phyloP scores from a whole-genome alignment of 129 eudicot species.

The Escallonia herrerae region DNA sequence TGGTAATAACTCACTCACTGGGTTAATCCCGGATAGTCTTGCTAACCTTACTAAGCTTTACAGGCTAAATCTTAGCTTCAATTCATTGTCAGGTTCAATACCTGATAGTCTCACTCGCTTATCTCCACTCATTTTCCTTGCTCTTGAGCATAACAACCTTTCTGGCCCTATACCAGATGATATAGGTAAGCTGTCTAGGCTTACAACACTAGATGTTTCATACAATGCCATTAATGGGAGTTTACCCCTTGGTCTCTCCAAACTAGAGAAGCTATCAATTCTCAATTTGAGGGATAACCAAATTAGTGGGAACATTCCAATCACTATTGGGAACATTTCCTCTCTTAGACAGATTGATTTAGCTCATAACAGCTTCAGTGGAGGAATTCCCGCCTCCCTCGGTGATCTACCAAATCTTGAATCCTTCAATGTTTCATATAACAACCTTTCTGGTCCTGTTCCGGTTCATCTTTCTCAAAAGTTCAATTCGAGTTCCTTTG shows the following conservation, averaged over 20 bases:
- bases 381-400: constrained; percentile 58
- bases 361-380: constrained; percentile 51
- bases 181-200: constrained; percentile 41
- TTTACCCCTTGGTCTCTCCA: constrained; percentile 46
- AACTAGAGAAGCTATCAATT: constrained; percentile 25
- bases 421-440: constrained; percentile 71
- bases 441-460: constrained; percentile 66
- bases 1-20: constrained; percentile 62
- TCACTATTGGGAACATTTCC: constrained; percentile 25
- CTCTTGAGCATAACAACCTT: constrained; percentile 52
- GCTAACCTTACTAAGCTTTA: constrained; percentile 53
- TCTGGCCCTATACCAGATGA: constrained; percentile 63
- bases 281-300: constrained; percentile 36
- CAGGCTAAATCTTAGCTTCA: constrained; percentile 63
- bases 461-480: constrained; percentile 46
- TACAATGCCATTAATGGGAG: constrained; percentile 53
- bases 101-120: constrained; percentile 48
- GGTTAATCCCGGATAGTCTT: constrained; percentile 51
- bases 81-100: constrained; percentile 53
- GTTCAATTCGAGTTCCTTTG: constrained; percentile 58
- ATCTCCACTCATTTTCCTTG: constrained; percentile 45
- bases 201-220: constrained; percentile 55
- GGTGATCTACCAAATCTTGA: constrained; percentile 46
- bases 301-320: constrained; percentile 23
- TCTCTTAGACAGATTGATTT: constrained; percentile 30